Base-by-base conservation (phyloP, 495 filamentous ascomycete species). In the Tuber brumale region DNA sequence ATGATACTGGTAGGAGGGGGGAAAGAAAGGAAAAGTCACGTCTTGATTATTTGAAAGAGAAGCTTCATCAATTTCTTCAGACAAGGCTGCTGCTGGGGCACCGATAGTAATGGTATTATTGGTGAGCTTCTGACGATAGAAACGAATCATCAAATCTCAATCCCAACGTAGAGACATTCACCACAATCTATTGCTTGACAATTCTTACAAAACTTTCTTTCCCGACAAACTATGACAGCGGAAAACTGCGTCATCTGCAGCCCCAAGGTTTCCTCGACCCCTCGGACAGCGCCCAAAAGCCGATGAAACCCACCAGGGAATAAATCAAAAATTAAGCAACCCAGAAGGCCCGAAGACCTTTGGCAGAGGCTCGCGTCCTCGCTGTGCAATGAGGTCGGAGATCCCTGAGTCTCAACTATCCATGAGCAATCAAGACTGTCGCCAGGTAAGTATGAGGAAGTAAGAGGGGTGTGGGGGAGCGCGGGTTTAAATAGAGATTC, bases 301-400 rank as follows among this genome's bases (percentile, higher is more conserved):
- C 57, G 16, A 66, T 66, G 57, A 66, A 66, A 66, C 57, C 57
- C 57, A 35, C 14, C 12, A 35, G 57, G 61, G 70, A 16, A 19
- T 57, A 75, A 79, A 75, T 44, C 76, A 79, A 79, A 79, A 79
- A 78, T 79, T 79, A 73, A 79, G 77, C 76, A 79, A 79, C 77
- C 76, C 78, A 79, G 76, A 79, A 79, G 76, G 70, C 76, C 76
- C 78, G 76, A 79, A 72, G 72, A 45, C 77, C 76, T 79, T 79
- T 79, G 77, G 77, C 77, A 79, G 77, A 74, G 74, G 76, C 76
- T 79, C 77, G 78, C 57, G 72, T 76, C 77, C 76, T 79, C 77
- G 72, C 51, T 79, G 77, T 79, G 77, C 77, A 72, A 79, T 79
- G 78, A 79, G 69, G 70, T 70, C 70, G 70, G 78, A 79, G 70